Base-by-base conservation (phyloP, 805 yeast species). In the Millerago galiae region DNA sequence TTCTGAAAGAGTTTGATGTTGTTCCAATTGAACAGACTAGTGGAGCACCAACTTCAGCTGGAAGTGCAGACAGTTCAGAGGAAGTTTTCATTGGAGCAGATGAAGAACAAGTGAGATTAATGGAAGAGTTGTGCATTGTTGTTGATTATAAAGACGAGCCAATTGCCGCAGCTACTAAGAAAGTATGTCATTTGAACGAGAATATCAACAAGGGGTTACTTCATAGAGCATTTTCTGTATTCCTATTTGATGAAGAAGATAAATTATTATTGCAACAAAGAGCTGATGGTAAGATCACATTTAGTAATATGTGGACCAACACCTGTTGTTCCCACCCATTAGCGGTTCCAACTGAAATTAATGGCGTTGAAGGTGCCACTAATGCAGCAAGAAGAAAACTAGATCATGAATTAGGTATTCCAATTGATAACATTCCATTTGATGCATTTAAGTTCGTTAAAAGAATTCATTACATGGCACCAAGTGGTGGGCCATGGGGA, bases 301-400 rank as follows among this genome's bases (percentile, higher is more conserved):
- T 93, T 65, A 95, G 98, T 1, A 79, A 79, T 45, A 80, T 90
- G 83, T 93, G 99, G 99, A 93, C 99, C 21, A 93, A 93, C 63
- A 93, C 99, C 2, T 93, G 99, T 66, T 93, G 99, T 63, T 90
- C 98, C 1, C 99, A 93, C 62, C 99, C 99, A 9, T 71, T 93
- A 41, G 88, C 96, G 42, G 77, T 88, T 29, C 74, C 81, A 31
- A 68, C 77, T 30, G 99, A 93, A 63, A 63, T 67, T 6, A 66
- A 71, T 29, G 85, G 95, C 8, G 70, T 91, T 8, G 63, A 65
- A 24, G 99, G 99, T 45, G 95, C 78, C 41, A 84, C 79, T 58
- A 68, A 70, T 34, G 99, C 99, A 2, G 97, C 98, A 4, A 83
- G 81, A 54, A 79, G 99, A 61, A 93, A 93, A 62, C 72, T 93